Base-by-base conservation (phyloP, 495 filamentous ascomycete species). In the Podospora sp. region DNA sequence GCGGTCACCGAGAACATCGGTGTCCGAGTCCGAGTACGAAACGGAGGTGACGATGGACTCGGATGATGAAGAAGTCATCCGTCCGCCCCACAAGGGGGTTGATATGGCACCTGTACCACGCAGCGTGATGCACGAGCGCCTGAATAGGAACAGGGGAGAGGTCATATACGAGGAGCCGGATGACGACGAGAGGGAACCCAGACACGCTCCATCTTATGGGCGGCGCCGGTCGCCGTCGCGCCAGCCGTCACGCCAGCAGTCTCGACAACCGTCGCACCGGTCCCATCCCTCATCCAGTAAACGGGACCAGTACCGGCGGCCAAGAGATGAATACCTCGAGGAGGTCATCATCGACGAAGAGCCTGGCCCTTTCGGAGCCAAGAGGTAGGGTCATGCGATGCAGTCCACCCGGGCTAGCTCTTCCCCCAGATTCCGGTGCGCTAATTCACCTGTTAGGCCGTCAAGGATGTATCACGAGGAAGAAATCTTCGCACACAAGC, bases 21-120 rank as follows among this genome's bases (percentile, higher is more conserved):
- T 74, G n/a, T 75, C 72, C 59, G 77, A 80, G 40, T 75, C 78
- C 7, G 79, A 82, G 33, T 64, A 73, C 66, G 79, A 82, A 29
- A 76, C 75, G 25, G 76, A 76, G 20, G 75, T 74, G 20, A 76
- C 80, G 24, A 63, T 68, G 22, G 78, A 75, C 55, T 78, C 76
- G 18, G 70, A 74, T 22, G 79, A 81, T 16, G 76, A 79, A 26
- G 72, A 71, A 55, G 66, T 68, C 36, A 67, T 68, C 35, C 62
- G 59, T n/a, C 63, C 52, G 14, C 53, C 57, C 4, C 63, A 27
- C 27, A 73, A 73, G 51, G 60, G 60, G n/a, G 62, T 66, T 25
- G 68, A 71, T n/a, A 62, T 69, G 26, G 65, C 63, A 6, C 60
- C 70, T 46, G 26, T 57, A 11, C 33, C 59, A 8, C 65, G 26